Evolutionary conservation across 805 yeast genomes (phyloP), one percentile per base, ranked within the genome.

Genomic region (Metschnikowia kunwiensis): DNA sequence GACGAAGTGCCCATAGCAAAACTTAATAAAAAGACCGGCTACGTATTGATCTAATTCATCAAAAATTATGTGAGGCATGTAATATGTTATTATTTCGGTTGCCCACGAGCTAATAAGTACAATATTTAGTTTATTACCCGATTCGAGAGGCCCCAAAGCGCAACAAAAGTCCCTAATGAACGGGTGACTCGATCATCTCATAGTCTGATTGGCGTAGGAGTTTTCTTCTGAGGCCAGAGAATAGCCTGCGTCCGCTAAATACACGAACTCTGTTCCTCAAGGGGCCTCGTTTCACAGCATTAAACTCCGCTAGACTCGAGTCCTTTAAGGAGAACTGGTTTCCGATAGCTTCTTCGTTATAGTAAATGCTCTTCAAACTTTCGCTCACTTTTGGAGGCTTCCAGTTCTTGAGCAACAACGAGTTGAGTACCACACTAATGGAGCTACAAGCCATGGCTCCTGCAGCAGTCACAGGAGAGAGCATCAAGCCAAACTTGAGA

Each of bases 391-490:
- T 31, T 11, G 68, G 68, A 1, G 67, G 57, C 23, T 51, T 70
- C 88, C 91, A 87, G 30, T 65, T 62, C 54, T 82, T 84, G 50
- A 91, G 66, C 50, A 78, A 57, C 42, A 91, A 65, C 0, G 96
- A 87, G 44, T 85, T 84, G 30, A 82, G 51, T 18, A 93, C 89
- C 15, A 91, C 97, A 50, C 95, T 84, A 2, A 87, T 80, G 1
- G 96, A 86, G 46, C 96, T 86, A 51, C 87, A 70, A 0, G 96
- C 95, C 97, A 93, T 93, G 1, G 96, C 84, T 10, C 80, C 75
- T 27, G 93, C 87, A 1, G 97, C 97, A 54, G 86, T 76, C 56
- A 86, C 80, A 2, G 97, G 98, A 34, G 86, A 86, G 48, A 89
- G 63, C 36, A 82, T 75, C 32, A 86, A 69, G 24, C 84, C 81